Conservation (phyloP, 2,329 filamentous ascomycete genomes). For the Myriosclerotinia curreyana region DNA sequence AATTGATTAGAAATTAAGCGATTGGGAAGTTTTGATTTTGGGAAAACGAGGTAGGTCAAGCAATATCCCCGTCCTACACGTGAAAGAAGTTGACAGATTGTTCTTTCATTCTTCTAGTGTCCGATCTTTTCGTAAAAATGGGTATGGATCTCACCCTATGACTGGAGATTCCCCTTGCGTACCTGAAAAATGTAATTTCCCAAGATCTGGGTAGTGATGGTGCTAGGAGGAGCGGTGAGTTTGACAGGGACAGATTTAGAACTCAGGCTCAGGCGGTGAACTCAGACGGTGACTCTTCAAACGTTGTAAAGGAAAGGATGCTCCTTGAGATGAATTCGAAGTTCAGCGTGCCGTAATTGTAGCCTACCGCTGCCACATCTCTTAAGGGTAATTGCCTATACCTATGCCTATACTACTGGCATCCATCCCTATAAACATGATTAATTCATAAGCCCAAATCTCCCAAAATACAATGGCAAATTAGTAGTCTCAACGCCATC, state of each 20-base stretch:
- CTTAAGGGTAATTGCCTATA: too few relatives aligned
- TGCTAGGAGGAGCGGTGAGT: conserved; percentile 6
- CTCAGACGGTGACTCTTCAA: neutral
- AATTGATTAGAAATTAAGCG: conserved; percentile 13
- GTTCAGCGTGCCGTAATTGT: neutral
- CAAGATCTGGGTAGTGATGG: neutral
- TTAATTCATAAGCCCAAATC: neutral
- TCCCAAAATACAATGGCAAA: conserved; percentile 3
- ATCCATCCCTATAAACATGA: neutral
- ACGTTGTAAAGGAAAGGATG: neutral
- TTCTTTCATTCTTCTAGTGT: conserved; percentile 10
- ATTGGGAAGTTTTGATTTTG: neutral
- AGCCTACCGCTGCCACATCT: neutral
- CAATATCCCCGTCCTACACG: neutral
- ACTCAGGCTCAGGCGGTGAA: neutral
- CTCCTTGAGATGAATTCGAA: neutral
- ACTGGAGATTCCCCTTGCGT: conserved; percentile 3
- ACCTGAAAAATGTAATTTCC: conserved; percentile 8
- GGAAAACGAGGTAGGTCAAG: neutral
- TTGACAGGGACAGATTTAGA: neutral
- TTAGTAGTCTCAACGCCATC: conserved; percentile 5
- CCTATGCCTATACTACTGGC: neutral
- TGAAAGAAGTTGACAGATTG: neutral
- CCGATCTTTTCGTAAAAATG: neutral
- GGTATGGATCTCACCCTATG: neutral